A percentile compares a stretch with the other conserved stretches of the same genome.
phyloP scores from a whole-genome alignment of 2,329 filamentous ascomycete species.

The Westerdykella sp. region DNA sequence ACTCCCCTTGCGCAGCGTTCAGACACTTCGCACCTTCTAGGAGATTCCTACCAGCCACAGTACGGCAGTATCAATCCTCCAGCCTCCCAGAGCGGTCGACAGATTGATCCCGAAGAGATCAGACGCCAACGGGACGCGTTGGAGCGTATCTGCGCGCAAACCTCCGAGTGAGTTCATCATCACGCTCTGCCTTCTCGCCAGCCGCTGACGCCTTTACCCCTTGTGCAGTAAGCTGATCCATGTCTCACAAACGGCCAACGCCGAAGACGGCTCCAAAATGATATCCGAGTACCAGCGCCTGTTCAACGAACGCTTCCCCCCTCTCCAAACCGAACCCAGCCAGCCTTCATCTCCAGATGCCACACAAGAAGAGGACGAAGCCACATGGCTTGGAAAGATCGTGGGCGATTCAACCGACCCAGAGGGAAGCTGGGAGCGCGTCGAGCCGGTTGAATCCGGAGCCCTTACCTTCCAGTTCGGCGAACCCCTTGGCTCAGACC shows the following conservation, averaged over 20 bases:
- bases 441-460: conserved; percentile 27
- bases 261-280: conserved; percentile 34
- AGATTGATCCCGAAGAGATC: conserved; percentile 46
- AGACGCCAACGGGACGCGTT: conserved; percentile 44
- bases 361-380: conserved; percentile 28
- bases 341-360: conserved; percentile 18
- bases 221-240: conserved; percentile 45
- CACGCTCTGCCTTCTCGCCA: conserved; percentile 1
- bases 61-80: conserved; percentile 38
- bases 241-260: conserved; percentile 40
- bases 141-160: conserved; percentile 46
- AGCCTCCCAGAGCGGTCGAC: conserved; percentile 32
- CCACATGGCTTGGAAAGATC: conserved; percentile 29
- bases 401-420: conserved; percentile 20
- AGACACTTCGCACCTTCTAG: conserved; percentile 43
- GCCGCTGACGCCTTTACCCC: conserved; percentile 16
- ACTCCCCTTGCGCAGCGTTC: conserved; percentile 37
- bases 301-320: conserved; percentile 39
- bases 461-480: conserved; percentile 36
- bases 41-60: conserved; percentile 39
- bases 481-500: conserved; percentile 19
- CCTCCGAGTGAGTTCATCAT: conserved; percentile 39
- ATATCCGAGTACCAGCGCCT: conserved; percentile 37
- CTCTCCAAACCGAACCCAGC: conserved; percentile 15
- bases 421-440: conserved; percentile 26